Evolutionary conservation across 2,329 filamentous ascomycete species (phyloP).

Genomic region (Davidsoniella neocaledoniae): DNA sequence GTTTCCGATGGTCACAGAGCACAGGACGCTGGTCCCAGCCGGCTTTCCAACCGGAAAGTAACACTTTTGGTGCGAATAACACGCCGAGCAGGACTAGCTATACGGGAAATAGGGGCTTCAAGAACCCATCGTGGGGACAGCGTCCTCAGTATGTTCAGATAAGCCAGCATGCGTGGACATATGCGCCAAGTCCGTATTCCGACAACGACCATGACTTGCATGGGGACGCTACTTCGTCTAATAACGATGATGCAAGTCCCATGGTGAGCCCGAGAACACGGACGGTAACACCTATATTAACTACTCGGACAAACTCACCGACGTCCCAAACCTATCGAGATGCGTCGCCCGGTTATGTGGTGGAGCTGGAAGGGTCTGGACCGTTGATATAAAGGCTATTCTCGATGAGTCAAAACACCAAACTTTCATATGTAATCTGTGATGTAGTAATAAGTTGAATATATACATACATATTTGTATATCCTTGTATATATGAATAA

Average conservation of each 20-base stretch:
- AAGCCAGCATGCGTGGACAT: constrained; percentile 4
- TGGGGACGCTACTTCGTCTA: too few relatives aligned
- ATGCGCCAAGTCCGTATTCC: constrained; percentile 4
- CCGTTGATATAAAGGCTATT: background rate
- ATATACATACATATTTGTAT: background rate
- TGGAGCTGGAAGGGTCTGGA: constrained; percentile 6
- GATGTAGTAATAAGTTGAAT: background rate
- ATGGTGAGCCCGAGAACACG: constrained; percentile 1
- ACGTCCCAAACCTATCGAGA: background rate
- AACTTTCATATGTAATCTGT: background rate
- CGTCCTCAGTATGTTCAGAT: background rate
- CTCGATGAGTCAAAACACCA: background rate
- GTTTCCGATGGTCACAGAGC: constrained; percentile 2
- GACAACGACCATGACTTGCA: background rate
- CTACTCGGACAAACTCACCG: background rate
- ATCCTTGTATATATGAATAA: background rate
- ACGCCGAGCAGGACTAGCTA: too few relatives aligned
- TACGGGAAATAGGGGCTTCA: background rate
- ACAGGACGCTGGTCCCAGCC: background rate
- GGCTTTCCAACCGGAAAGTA: too few relatives aligned
- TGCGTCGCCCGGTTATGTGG: background rate
- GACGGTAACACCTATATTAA: constrained; percentile 1
- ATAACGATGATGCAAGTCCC: background rate
- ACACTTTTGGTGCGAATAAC: too few relatives aligned
- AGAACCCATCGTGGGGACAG: background rate